A percentile compares a stretch with the other conserved stretches of the same genome.
Evolutionary conservation across 2,329 filamentous ascomycete genomes (phyloP).

Genomic region (Colletotrichum sp.): DNA sequence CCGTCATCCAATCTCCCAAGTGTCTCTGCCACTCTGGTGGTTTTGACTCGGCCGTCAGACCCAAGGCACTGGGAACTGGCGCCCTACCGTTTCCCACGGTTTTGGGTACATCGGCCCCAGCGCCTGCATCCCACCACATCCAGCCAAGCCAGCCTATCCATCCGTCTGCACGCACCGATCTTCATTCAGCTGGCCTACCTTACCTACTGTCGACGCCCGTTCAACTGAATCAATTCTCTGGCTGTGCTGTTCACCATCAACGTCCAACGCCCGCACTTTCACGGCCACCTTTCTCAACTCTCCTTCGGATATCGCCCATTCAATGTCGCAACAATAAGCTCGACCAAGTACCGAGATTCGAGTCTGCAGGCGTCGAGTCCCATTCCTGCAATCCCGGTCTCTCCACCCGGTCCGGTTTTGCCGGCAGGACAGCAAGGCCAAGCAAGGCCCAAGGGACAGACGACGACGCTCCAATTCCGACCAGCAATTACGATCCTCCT

Average conservation of each 20-base stretch:
- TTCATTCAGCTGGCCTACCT: background rate
- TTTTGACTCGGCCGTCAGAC: slow-evolving; percentile 14
- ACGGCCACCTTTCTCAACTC: background rate
- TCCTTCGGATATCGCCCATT: background rate
- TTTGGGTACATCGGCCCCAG: background rate
- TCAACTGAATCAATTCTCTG: background rate
- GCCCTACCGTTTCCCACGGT: slow-evolving; percentile 12
- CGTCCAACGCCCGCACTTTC: background rate
- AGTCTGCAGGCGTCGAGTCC: background rate
- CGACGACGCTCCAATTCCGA: background rate
- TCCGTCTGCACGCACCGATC: background rate
- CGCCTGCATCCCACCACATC: background rate
- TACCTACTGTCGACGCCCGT: background rate
- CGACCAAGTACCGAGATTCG: background rate
- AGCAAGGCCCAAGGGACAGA: background rate
- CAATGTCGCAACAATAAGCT: background rate
- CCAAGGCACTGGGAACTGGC: background rate
- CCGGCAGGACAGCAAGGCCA: background rate
- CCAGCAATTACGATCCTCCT: background rate
- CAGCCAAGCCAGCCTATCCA: background rate
- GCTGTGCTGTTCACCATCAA: background rate
- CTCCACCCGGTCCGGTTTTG: background rate
- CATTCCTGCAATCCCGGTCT: background rate
- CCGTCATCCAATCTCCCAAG: slow-evolving; percentile 18
- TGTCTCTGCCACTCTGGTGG: background rate